phyloP scores from a whole-genome alignment of 139 green algal genomes.

The Marvania coccoides region DNA sequence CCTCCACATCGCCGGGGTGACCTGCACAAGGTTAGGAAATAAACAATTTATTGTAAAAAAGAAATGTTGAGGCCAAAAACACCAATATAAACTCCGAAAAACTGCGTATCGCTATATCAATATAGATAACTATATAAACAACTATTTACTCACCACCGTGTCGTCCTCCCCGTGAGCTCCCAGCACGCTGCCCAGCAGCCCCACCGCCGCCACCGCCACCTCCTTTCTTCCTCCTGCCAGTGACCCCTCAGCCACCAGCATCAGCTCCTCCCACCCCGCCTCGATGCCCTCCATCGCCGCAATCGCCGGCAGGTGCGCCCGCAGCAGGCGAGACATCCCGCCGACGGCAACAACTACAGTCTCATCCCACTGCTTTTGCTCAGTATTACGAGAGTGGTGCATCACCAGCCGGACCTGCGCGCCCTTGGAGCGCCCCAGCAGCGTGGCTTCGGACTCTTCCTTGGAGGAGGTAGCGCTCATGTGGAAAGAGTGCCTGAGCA shows the following conservation, averaged over 20 bases:
- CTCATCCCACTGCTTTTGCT: constrained; percentile 95
- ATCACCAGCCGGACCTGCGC: constrained; percentile 60
- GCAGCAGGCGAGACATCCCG: constrained; percentile 74
- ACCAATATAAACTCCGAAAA: too few species aligned
- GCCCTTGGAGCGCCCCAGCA: constrained; percentile 45
- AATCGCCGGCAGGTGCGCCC: constrained; percentile 63
- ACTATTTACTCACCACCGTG: too few species aligned
- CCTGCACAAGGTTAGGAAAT: too few species aligned
- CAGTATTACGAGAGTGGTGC: constrained; percentile 90
- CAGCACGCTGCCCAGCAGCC: constrained; percentile 44
- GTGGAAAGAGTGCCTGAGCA: constrained; percentile 60
- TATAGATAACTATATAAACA: too few species aligned
- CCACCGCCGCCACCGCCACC: constrained; percentile 52
- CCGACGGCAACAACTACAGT: constrained; percentile 78
- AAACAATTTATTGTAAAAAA: neutral
- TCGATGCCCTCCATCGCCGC: constrained; percentile 47
- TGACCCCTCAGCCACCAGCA: constrained; percentile 59
- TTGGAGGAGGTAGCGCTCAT: constrained; percentile 47
- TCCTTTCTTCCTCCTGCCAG: constrained; percentile 60
- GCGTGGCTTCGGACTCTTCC: constrained; percentile 29
- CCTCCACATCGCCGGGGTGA: constrained; percentile 43
- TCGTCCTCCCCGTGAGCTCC: constrained; percentile 6
- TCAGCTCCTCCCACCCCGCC: constrained; percentile 67
- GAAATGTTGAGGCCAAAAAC: neutral
- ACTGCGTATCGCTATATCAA: too few species aligned